phyloP scores from a whole-genome alignment of 345 rosid genomes.

The Adansonia digitata region DNA sequence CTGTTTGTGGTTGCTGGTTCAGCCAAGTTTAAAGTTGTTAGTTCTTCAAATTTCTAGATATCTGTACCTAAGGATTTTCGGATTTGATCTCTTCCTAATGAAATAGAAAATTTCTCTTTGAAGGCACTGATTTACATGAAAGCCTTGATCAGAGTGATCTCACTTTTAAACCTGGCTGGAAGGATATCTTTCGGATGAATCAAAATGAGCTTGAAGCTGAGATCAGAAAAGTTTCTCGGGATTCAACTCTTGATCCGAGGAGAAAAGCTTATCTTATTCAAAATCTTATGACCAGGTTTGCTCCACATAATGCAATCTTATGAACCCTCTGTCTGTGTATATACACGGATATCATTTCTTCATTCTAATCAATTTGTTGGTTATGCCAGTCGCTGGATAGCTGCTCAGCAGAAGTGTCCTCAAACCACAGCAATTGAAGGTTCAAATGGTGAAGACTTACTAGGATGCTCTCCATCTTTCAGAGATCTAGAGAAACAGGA shows the following conservation, averaged over 20 bases:
- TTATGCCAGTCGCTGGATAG: constrained; percentile 62
- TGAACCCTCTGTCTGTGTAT: not conserved
- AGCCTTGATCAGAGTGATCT: constrained; percentile 42
- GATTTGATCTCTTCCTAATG: not conserved
- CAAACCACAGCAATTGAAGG: constrained; percentile 35
- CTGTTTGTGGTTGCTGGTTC: constrained; percentile 6
- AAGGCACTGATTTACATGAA: constrained; percentile 39
- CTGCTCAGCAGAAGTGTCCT: constrained; percentile 58
- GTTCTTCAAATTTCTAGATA: not conserved
- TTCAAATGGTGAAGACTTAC: constrained; percentile 48
- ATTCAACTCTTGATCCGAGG: constrained; percentile 75
- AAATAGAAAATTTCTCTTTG: constrained; percentile 7
- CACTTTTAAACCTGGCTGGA: constrained; percentile 63
- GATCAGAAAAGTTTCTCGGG: constrained; percentile 67
- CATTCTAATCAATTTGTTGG: constrained; percentile 9
- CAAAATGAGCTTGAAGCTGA: constrained; percentile 65
- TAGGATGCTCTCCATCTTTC: constrained; percentile 60
- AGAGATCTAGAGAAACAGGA: constrained; percentile 49
- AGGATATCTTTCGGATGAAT: constrained; percentile 65
- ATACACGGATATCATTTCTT: constrained; percentile 11
- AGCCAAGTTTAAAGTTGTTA: not conserved
- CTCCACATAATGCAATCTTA: constrained; percentile 7
- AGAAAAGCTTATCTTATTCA: constrained; percentile 67
- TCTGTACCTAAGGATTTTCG: constrained; percentile 13
- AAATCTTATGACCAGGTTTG: constrained; percentile 72